These are phyloP conservation scores for Emericellopsis atlantica DNA, from an alignment of 2,329 filamentous ascomycete genomes.

Conservation along the genomic window DNA sequence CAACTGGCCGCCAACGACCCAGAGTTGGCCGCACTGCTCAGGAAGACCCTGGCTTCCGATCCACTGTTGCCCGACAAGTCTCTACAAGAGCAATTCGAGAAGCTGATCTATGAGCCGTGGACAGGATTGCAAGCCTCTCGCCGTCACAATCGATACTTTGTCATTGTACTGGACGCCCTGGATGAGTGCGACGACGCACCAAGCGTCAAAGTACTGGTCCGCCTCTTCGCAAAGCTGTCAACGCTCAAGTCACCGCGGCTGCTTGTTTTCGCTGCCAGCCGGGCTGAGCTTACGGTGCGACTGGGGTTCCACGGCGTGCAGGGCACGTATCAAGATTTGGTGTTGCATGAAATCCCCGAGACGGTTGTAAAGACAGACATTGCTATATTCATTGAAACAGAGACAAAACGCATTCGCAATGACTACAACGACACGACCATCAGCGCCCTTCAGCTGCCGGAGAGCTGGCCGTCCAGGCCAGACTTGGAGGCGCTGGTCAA, in stretches of 20 bases:
- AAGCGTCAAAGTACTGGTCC: not conserved
- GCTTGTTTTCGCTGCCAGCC: not conserved
- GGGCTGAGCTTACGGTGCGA: constrained; percentile 15
- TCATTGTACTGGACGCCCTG: not conserved
- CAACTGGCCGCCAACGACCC: not conserved
- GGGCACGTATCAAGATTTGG: constrained; percentile 15
- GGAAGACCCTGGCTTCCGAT: not conserved
- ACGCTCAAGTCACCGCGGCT: not conserved
- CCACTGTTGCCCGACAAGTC: not conserved
- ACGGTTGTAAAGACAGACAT: constrained; percentile 20
- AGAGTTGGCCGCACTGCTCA: not conserved
- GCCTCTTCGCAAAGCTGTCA: not conserved
- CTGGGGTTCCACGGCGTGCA: constrained; percentile 17
- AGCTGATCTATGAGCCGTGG: not conserved
- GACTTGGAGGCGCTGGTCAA: constrained; percentile 7
- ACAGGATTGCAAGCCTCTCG: not conserved
- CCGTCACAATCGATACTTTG: not conserved
- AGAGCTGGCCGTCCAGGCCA: constrained; percentile 3
- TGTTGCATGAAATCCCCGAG: constrained; percentile 18
- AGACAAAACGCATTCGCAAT: constrained; percentile 14
- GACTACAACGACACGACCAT: constrained; percentile 6
- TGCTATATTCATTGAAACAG: constrained; percentile 12
- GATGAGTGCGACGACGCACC: not conserved
- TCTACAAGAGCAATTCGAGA: not conserved
- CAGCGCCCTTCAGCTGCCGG: constrained; percentile 1